Base-by-base conservation (phyloP, 495 filamentous ascomycete genomes). In the Penicillium diatomitis region DNA sequence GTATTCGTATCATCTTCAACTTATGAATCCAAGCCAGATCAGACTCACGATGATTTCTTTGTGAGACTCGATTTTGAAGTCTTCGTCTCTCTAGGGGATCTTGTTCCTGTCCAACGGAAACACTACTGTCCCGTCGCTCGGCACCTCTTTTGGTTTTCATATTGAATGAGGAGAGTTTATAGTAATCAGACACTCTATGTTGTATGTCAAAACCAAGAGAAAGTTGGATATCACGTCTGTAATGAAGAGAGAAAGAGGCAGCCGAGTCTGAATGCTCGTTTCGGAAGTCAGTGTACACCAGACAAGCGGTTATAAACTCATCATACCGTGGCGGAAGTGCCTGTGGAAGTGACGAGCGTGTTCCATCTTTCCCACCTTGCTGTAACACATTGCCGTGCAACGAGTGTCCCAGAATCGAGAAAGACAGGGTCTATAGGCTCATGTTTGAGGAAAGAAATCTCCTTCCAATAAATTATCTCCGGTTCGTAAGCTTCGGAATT, bases 41-140 rank as follows among this genome's bases (percentile, higher is more conserved):
- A 8, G 4, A 28, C 57, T 46, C 43, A 70, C 67, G 65, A 36
- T 70, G 67, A 12, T 70, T 70, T 32, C 67, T 44, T 47, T 70
- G 67, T 0, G 67, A 68, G 2, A 69, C 61, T 0, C 66, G 59
- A 31, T 69, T 69, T 33, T 69, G 66, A 7, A 67, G 46, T 31
- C 66, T 52, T 40, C 66, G 44, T 50, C 63, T 53, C 38, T 68
- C 63, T 4, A 64, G 32, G 3, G 58, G 58, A 46, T 66, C 61
- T 38, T 64, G 59, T 2, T 55, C 57, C 28, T 50, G 49, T 5
- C 37, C 35, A 27, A 51, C 29, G 2, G 50, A 44, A 10, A 51
- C 54, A 5, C 55, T 53, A 9, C 47, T 41, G 2, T 40, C 41
- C 0, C 47, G 49, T 12, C 51, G 44, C 35, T 51, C 38, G 6